phyloP scores from a whole-genome alignment of 768 basidiomycete genomes.

The Naganishia vaughanmartiniae region DNA sequence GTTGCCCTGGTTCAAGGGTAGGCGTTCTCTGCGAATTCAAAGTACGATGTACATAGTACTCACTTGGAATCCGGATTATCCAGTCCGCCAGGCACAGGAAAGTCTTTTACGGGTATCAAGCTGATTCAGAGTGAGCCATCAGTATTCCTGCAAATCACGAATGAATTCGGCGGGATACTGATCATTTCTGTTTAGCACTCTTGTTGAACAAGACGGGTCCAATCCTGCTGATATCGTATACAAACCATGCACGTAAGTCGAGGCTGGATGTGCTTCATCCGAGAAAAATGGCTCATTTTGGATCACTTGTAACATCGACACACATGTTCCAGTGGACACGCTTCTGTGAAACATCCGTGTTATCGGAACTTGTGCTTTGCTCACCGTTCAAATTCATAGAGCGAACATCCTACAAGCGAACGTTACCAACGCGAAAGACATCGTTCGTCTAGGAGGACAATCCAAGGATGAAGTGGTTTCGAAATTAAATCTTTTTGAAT shows the following conservation, averaged over 20 bases:
- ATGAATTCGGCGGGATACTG: not conserved
- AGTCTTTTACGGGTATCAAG: not conserved
- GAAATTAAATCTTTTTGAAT: not conserved
- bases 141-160: not conserved
- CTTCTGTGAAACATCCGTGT: not conserved
- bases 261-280: not conserved
- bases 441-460: not conserved
- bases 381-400: not conserved
- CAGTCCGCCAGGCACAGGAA: not conserved
- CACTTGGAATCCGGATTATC: not conserved
- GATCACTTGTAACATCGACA: not conserved
- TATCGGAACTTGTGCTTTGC: not conserved
- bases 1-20: not conserved
- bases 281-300: not conserved
- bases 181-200: not conserved
- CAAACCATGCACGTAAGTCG: not conserved
- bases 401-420: not conserved
- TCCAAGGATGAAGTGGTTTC: not conserved
- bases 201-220: not conserved
- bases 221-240: not conserved
- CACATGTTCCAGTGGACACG: not conserved
- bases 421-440: not conserved
- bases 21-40: not conserved
- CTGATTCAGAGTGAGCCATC: not conserved
- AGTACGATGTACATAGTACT: not conserved